These are phyloP conservation scores for Russula emetica DNA, from an alignment of 768 basidiomycete species.

Conservation along the genomic window DNA sequence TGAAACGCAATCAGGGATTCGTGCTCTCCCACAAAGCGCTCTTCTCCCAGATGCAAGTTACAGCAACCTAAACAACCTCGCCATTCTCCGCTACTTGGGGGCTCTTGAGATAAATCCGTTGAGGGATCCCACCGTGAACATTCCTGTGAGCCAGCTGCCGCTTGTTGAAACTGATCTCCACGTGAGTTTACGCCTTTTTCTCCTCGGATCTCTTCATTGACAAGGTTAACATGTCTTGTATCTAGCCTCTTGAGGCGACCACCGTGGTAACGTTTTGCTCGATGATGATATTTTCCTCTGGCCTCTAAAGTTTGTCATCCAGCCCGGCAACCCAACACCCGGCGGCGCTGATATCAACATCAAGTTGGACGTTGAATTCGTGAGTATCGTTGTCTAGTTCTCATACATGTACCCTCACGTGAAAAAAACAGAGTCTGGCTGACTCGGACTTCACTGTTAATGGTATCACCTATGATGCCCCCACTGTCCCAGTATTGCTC, in stretches of 20 bases:
- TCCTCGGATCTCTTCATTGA: too few relatives aligned
- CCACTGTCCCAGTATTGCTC: constrained; percentile 18
- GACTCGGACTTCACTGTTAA: background rate
- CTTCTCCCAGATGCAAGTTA: background rate
- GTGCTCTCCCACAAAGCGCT: constrained; percentile 4
- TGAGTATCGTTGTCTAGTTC: constrained; percentile 29
- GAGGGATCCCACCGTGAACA: background rate
- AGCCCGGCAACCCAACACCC: constrained; percentile 18
- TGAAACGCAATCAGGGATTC: constrained; percentile 13
- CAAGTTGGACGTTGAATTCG: background rate
- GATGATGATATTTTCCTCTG: too few relatives aligned
- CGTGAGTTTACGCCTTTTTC: background rate
- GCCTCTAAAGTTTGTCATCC: background rate
- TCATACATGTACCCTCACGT: background rate
- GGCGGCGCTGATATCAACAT: constrained; percentile 27
- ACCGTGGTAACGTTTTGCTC: background rate
- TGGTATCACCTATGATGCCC: background rate
- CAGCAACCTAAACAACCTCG: constrained; percentile 1
- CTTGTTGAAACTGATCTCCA: constrained; percentile 23
- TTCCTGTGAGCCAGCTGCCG: constrained; percentile 1
- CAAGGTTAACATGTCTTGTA: too few relatives aligned
- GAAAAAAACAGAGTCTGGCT: background rate
- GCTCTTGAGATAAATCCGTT: constrained; percentile 16
- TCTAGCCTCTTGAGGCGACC: background rate
- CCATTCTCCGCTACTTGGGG: constrained; percentile 27